Evolutionary conservation across 169 alveolate species (phyloP), one percentile per base, ranked within the genome.

Genomic region (Eimeria acervulina): DNA sequence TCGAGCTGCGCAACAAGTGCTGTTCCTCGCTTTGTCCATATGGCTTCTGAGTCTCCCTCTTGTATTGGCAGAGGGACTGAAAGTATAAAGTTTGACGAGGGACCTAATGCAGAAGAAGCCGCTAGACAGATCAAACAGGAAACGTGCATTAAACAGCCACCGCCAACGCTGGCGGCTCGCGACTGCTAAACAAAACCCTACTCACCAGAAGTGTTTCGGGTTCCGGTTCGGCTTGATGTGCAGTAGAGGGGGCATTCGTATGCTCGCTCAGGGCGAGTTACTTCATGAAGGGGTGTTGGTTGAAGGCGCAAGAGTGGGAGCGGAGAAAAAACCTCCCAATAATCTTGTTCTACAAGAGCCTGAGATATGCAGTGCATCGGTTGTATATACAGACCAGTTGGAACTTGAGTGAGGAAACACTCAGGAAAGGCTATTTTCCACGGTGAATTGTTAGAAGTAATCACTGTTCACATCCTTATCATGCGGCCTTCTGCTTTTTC

Each of bases 181-280:
- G 80, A 78, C 38, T 21, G 59, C 51, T 74, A 55, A 33, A n/a
- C 2, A 40, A 47, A 52, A 19, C 15, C 8, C 44, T 52, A 33
- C 93, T 59, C 59, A 85, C 93, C 93, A 85, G 93, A 55, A 28
- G 10, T 42, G 28, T 42, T 59, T 26, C 15, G 81, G 42, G 59
- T 36, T 33, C 93, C 93, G 76, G 44, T 40, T 36, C 93, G 52
- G 40, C 80, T 85, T 61, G 93, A 85, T 36, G 81, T 85, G 80
- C 93, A 59, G 80, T 85, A 85, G 42, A 85, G 93, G n/a, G 93
- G 93, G 93, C 93, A 85, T 36, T 61, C 80, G 80, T 85, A 85
- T 33, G 61, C 52, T 13, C 28, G 55, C 4, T 31, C 63, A 28
- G 93, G 93, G 81, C 81, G 93, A 52, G 52, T 36, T 40, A 85